Evolutionary conservation across 805 yeast genomes (phyloP), one percentile per base, ranked within the genome.

Genomic region (Teunomyces pallodes): DNA sequence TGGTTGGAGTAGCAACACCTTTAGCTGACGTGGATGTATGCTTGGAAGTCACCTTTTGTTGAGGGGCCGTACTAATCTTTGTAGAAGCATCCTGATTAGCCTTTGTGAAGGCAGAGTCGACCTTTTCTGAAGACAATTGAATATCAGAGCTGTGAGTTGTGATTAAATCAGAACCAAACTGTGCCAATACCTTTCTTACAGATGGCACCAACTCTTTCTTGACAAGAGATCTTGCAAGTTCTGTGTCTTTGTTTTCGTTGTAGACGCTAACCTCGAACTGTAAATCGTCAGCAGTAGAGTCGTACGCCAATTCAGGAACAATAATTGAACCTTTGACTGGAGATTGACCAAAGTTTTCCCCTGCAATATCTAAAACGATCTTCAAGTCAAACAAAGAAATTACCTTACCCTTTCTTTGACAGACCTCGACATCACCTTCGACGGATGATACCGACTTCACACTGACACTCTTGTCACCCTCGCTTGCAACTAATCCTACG

Each of bases 351-450:
- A 65, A 70, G 5, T 57, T 64, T 31, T 50, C 50, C 5, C 91
- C 90, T 6, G 61, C 65, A 57, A 83, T 80, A n/a, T 74, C 74
- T 49, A 91, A 63, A 2, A 79, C 82, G 43, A 91, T 51, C 52
- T 83, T 79, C 62, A 94, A 72, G 60, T 94, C 99, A 66, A 90
- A 94, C 50, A 94, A 70, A 4, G 96, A 87, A 58, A 94, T 91
- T 24, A 92, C 95, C 66, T 92, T 91, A 12, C 99, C 99, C 67
- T 94, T 94, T 59, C 99, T 83, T 72, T 94, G 99, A 56, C 90
- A 86, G 28, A 94, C 98, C 63, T 91, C 99, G 54, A 91, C 96
- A 59, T 94, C 99, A 46, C 99, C 99, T 59, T 88, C 96, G 16
- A 92, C 76, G 13, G 80, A 70, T 14, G 82, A 78, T 12, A 87